Base-by-base conservation (phyloP, 306 rosid species). In the Acacia crassicarpa region DNA sequence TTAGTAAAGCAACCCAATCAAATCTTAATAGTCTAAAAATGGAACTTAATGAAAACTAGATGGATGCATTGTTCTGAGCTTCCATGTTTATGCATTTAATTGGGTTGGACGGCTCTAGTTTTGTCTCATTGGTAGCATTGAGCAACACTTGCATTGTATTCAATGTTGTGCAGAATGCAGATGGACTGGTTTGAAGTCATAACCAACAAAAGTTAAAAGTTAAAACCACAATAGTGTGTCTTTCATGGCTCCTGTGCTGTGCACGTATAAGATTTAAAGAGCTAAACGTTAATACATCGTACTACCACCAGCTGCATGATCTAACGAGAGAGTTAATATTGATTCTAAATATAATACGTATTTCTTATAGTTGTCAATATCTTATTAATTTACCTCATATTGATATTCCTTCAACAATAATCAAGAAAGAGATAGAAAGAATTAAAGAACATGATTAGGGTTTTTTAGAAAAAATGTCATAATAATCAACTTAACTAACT, bases 41-140 rank as follows among this genome's bases (percentile, higher is more conserved):
- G 38, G 38, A 62, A 62, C 40, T 27, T 27, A 62, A 23, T 12
- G 68, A 12, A 6, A 62, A 25, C 38, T 23, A 44, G 10, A 70
- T 22, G 75, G 20, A 12, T 20, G 41, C 41, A 4, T 70, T 44
- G 51, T 35, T 70, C 53, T 40, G 27, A 68, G 33, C 53, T 19
- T 5, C 19, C 74, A 69, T 10, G 58, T 6, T 71, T 25, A 45
- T n/a, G 75, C 27, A 71, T 71, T 45, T 22, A 44, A 44, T 22
- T 44, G 58, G 56, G 38, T 22, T 71, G 54, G 40, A 14, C 23
- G n/a, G 72, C 71, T 58, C 78, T 79, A 23, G 20, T 63, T 83
- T 65, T 83, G 80, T 79, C 77, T 78, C 44, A 59, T 27, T 49
- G 38, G 59, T 0, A 16, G n/a, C 25, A 65, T 7, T 40, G 75